Evolutionary conservation across 495 filamentous ascomycete species (phyloP).

Genomic region (Thermochaetoides thermophila): DNA sequence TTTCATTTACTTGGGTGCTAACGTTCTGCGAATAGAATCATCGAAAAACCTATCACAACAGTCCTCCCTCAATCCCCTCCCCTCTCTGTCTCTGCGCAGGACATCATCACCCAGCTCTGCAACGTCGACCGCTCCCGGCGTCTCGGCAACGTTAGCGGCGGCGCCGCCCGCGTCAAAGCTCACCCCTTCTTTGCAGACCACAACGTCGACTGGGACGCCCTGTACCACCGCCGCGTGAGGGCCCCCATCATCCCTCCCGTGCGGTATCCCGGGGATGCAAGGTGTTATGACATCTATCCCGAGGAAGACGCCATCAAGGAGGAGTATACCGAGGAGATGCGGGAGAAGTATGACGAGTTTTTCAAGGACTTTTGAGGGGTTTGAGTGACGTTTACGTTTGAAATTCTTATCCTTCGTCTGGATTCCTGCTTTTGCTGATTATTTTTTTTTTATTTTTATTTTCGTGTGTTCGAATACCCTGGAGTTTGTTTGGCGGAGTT

Average conservation of each 20-base stretch:
- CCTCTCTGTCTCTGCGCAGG: slow-evolving; percentile 62
- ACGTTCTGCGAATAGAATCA: slow-evolving; percentile 42
- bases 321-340: slow-evolving; percentile 60
- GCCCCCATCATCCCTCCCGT: slow-evolving; percentile 82
- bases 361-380: slow-evolving; percentile 70
- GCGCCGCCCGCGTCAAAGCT: slow-evolving; percentile 63
- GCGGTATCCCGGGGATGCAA: slow-evolving; percentile 63
- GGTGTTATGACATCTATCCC: slow-evolving; percentile 82
- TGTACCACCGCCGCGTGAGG: slow-evolving; percentile 51
- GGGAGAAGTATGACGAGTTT: slow-evolving; percentile 53
- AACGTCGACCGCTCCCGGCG: slow-evolving; percentile 78
- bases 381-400: not conserved
- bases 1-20: slow-evolving; percentile 1
- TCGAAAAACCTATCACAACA: slow-evolving; percentile 59
- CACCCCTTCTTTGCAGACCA: slow-evolving; percentile 83
- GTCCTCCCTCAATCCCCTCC: slow-evolving; percentile 45
- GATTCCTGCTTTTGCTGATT: no score
- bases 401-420: not conserved
- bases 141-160: slow-evolving; percentile 74
- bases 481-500: no score
- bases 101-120: slow-evolving; percentile 75
- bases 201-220: slow-evolving; percentile 73
- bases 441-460: no score
- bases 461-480: no score
- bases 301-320: slow-evolving; percentile 38